phyloP scores from a whole-genome alignment of 805 yeast genomes.

The Phaffomyces opuntiae region DNA sequence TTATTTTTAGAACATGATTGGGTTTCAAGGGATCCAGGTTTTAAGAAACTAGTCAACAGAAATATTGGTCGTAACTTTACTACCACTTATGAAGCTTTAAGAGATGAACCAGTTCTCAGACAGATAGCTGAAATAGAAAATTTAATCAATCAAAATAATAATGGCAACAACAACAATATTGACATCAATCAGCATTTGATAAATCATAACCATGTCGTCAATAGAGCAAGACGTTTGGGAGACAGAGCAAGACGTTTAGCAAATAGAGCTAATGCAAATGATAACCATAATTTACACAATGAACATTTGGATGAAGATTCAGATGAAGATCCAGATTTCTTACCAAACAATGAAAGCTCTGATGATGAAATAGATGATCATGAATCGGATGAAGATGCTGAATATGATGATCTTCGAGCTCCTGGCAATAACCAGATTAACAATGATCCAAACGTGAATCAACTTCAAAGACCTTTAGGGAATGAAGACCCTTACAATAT shows the following conservation, averaged over 20 bases:
- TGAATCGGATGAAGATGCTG: neutral
- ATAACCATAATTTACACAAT: neutral
- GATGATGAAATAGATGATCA: slow-evolving; percentile 3
- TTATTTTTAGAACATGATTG: slow-evolving; percentile 59
- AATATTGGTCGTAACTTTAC: slow-evolving; percentile 43
- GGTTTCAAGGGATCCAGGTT: slow-evolving; percentile 66
- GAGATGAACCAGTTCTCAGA: neutral
- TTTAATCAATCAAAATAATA: neutral
- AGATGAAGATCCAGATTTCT: slow-evolving; percentile 23
- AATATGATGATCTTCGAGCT: neutral
- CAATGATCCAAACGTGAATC: neutral
- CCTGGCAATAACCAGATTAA: slow-evolving; percentile 5
- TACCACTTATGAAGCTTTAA: neutral
- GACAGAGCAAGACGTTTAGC: neutral
- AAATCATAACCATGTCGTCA: too few species aligned
- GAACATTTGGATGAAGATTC: neutral
- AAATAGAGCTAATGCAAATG: neutral
- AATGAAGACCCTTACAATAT: neutral
- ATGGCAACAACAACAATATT: neutral
- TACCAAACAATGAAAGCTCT: slow-evolving; percentile 5
- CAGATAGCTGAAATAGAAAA: neutral
- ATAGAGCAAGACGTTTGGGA: neutral
- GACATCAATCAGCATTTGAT: neutral
- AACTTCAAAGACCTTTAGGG: neutral
- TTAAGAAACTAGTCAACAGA: slow-evolving; percentile 46